These are phyloP conservation scores for Nyctanthes arbortristis DNA, from an alignment of 257 asterid genomes.

Conservation along the genomic window DNA sequence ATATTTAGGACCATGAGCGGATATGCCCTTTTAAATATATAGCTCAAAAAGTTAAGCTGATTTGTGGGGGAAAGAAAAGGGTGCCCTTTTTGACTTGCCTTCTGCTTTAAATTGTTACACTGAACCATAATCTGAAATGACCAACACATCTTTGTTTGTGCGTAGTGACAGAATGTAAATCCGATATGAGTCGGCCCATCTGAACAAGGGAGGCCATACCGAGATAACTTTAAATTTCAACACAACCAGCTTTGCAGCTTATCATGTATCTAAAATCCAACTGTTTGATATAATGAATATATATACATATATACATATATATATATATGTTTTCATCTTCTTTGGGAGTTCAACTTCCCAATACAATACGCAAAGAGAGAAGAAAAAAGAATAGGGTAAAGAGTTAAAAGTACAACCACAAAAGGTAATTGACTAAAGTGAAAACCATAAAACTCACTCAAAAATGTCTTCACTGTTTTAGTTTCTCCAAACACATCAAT, in stretches of 20 bases:
- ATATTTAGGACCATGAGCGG: too few species aligned
- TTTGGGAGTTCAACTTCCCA: slow-evolving; percentile 31
- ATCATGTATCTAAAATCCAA: too few species aligned
- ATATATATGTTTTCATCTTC: slow-evolving; percentile 18
- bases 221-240: background rate
- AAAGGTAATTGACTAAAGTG: slow-evolving; percentile 23
- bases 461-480: slow-evolving; percentile 21
- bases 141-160: background rate
- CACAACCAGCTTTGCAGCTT: background rate
- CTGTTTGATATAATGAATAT: too few species aligned
- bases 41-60: background rate
- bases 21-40: too few species aligned
- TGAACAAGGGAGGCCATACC: too few species aligned
- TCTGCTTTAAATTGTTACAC: background rate
- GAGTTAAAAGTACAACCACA: slow-evolving; percentile 23
- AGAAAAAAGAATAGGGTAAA: slow-evolving; percentile 26
- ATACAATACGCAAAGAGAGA: slow-evolving; percentile 26
- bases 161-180: background rate
- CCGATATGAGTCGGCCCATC: too few species aligned
- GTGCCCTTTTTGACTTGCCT: background rate
- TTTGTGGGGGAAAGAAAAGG: background rate
- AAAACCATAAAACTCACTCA: slow-evolving; percentile 26
- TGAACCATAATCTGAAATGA: background rate
- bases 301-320: background rate
- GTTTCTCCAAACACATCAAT: slow-evolving; percentile 26